phyloP scores from a whole-genome alignment of 2,329 filamentous ascomycete species.

The Penicillium sp. region DNA sequence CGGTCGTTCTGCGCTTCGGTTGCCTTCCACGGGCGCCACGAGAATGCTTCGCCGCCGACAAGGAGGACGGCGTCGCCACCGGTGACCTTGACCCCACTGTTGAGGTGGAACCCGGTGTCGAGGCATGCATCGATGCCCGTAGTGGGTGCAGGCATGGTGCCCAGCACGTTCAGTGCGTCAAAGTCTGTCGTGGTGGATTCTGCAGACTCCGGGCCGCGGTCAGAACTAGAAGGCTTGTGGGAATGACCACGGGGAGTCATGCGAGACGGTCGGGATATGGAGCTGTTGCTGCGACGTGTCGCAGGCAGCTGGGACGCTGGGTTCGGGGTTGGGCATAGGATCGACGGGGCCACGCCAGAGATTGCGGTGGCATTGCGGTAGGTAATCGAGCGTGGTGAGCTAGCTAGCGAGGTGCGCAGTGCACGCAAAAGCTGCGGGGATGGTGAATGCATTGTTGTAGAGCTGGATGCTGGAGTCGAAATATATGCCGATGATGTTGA shows the following conservation, averaged over 20 bases:
- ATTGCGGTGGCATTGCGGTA: constrained; percentile 12
- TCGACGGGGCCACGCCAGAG: constrained; percentile 9
- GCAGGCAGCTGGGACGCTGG: constrained; percentile 5
- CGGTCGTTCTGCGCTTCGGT: constrained; percentile 28
- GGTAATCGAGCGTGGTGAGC: constrained; percentile 9
- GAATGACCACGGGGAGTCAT: constrained; percentile 32
- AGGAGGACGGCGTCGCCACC: constrained; percentile 69
- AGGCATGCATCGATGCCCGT: constrained; percentile 80
- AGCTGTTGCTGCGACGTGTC: constrained; percentile 23
- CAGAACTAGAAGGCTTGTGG: constrained; percentile 42
- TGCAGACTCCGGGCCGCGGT: constrained; percentile 56
- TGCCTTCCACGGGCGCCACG: constrained; percentile 74
- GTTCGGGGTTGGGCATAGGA: constrained; percentile 4
- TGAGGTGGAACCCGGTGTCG: constrained; percentile 75
- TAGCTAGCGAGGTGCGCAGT: constrained; percentile 33
- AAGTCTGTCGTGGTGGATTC: constrained; percentile 69
- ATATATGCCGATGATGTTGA: background rate
- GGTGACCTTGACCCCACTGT: constrained; percentile 67
- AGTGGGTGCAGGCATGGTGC: constrained; percentile 66
- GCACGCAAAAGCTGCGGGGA: constrained; percentile 41
- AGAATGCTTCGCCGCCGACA: constrained; percentile 79
- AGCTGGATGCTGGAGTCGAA: background rate
- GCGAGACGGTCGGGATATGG: constrained; percentile 25
- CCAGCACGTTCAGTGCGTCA: constrained; percentile 68
- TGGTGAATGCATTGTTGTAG: constrained; percentile 34